Conservation (phyloP, 2,329 filamentous ascomycete genomes). For the Hysterium pulicare region DNA sequence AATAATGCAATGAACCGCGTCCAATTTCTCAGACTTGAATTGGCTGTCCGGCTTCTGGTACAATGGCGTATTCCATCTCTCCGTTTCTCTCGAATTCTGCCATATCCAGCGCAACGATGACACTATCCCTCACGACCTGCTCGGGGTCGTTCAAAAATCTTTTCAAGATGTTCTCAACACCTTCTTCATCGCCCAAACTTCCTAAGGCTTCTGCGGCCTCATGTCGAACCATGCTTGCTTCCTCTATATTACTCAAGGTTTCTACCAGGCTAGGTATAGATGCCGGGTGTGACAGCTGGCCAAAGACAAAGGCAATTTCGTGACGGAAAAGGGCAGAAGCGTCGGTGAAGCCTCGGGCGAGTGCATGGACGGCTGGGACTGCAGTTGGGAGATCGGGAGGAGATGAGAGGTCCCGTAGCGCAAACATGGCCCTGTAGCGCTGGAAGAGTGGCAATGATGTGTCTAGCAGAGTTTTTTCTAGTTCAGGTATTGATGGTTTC, state of each 20-base stretch:
- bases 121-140: slow-evolving; percentile 88
- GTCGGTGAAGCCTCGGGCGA: slow-evolving; percentile 82
- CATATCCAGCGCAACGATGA: slow-evolving; percentile 96
- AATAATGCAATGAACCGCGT: neutral
- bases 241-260: slow-evolving; percentile 72
- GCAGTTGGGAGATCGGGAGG: slow-evolving; percentile 89
- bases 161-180: slow-evolving; percentile 82
- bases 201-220: slow-evolving; percentile 96
- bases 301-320: slow-evolving; percentile 97
- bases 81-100: slow-evolving; percentile 91
- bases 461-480: slow-evolving; percentile 77
- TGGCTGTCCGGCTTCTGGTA: slow-evolving; percentile 53
- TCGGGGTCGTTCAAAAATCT: slow-evolving; percentile 86
- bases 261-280: slow-evolving; percentile 85
- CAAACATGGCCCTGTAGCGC: slow-evolving; percentile 97
- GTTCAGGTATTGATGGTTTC: slow-evolving; percentile 64
- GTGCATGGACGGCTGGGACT: slow-evolving; percentile 77
- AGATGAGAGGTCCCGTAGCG: slow-evolving; percentile 88
- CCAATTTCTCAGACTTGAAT: too few relatives aligned
- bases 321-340: slow-evolving; percentile 91
- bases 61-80: slow-evolving; percentile 85
- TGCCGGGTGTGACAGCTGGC: slow-evolving; percentile 92
- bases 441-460: slow-evolving; percentile 77
- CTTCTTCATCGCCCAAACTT: slow-evolving; percentile 87
- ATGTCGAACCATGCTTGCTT: slow-evolving; percentile 95